A percentile compares a stretch with the other conserved stretches of the same genome.
phyloP scores from a whole-genome alignment of 345 rosid genomes.

The Brassica rapa region DNA sequence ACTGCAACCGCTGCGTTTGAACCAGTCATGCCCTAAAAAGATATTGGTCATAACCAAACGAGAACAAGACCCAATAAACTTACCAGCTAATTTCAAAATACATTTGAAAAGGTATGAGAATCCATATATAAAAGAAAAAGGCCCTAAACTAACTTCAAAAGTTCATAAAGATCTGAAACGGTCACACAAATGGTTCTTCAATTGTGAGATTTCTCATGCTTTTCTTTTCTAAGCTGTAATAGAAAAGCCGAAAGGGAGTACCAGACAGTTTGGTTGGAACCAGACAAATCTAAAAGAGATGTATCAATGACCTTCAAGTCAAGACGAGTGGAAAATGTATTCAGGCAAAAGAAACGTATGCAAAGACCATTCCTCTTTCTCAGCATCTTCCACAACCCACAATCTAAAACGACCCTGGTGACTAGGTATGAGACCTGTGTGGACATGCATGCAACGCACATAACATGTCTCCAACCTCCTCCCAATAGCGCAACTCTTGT shows the following conservation, averaged over 20 bases:
- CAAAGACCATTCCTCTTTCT: neutral
- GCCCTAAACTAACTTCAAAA: neutral
- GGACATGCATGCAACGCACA: neutral
- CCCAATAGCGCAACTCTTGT: neutral
- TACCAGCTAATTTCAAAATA: neutral
- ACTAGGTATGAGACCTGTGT: neutral
- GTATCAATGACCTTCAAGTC: neutral
- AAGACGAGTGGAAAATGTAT: neutral
- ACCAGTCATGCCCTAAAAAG: too few relatives aligned
- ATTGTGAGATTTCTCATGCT: neutral
- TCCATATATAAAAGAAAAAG: neutral
- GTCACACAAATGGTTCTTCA: neutral
- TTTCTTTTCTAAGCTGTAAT: slow-evolving; percentile 6
- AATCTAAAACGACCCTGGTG: neutral
- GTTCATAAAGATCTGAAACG: slow-evolving; percentile 17
- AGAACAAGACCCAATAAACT: neutral
- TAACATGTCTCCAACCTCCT: neutral
- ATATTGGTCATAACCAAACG: neutral
- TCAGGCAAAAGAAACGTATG: neutral
- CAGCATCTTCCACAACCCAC: neutral
- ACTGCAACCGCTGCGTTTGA: too few relatives aligned
- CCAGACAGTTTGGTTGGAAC: neutral
- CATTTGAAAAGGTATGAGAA: neutral
- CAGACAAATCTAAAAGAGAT: neutral
- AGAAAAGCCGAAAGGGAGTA: slow-evolving; percentile 4